phyloP scores from a whole-genome alignment of 306 rosid genomes.

The Prunus mongolica region DNA sequence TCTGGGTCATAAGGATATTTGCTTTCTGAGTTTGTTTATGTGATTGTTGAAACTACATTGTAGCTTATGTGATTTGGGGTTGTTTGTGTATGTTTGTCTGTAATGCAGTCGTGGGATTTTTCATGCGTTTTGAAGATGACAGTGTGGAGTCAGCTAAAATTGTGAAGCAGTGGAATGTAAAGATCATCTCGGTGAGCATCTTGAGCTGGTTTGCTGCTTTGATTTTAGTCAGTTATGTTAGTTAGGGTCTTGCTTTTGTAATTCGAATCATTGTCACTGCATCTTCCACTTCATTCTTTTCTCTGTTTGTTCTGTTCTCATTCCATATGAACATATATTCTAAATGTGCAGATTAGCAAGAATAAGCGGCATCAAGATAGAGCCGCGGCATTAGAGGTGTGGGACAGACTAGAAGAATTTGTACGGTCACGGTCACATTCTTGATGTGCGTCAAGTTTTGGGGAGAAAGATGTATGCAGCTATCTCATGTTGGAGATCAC shows the following conservation, averaged over 20 bases:
- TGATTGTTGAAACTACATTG: not conserved
- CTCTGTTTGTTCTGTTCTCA: not conserved
- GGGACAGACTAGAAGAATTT: constrained; percentile 97
- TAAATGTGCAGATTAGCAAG: constrained; percentile 75
- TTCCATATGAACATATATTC: not conserved
- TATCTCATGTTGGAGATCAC: constrained; percentile 8
- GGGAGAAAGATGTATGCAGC: constrained; percentile 8
- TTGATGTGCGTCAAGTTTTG: constrained; percentile 33
- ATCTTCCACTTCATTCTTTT: not conserved
- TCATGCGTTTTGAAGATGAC: constrained; percentile 70
- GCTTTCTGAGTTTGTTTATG: not conserved
- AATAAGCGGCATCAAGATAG: constrained; percentile 97
- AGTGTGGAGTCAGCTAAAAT: constrained; percentile 83
- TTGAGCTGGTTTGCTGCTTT: constrained; percentile 11
- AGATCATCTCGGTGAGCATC: constrained; percentile 75
- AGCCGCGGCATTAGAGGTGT: constrained; percentile 97
- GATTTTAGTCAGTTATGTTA: not conserved
- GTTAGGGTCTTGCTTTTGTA: not conserved
- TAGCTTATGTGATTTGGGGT: not conserved
- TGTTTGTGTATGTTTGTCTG: not conserved
- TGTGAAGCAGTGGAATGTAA: constrained; percentile 99
- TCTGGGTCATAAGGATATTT: not conserved
- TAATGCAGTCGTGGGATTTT: constrained; percentile 55
- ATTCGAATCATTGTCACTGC: not conserved
- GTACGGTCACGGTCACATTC: constrained; percentile 88